Base-by-base conservation (phyloP, 768 basidiomycete species). In the Xerocomus potaroensis region DNA sequence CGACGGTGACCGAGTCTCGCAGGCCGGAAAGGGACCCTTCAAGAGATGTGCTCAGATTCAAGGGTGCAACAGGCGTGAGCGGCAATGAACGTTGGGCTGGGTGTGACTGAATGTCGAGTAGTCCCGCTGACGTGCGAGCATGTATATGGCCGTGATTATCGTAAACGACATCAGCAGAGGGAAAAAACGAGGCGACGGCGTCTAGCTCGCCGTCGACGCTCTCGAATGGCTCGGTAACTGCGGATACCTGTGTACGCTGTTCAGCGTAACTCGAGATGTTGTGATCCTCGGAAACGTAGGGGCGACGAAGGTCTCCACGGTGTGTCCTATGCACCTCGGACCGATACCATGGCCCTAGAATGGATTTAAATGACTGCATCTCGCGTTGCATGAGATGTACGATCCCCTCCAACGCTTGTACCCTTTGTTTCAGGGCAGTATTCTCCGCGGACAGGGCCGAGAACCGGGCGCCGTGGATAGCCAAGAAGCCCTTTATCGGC, bases 291-390 rank as follows among this genome's bases (percentile, higher is more conserved):
- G 51, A 23, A 40, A 34, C 43, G 10, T 48, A 58, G 35, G 26
- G 33, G 14, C 37, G 42, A 19, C 22, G 60, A n/a, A 14, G 24
- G 34, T 54, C 53, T 16, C 44, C 41, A 48, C 32, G 57, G 41
- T 30, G 50, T 43, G 51, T 48, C 41, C 56, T 61, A 34, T 54
- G 61, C 55, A 24, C 70, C 19, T 66, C 71, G 19, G 70, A 62
- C 19, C 68, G 61, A 56, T 73, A 80, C 83, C 83, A 84, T 0
- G 81, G 87, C 0, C 85, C 86, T 14, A 92, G 63, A 5, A 75
- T 78, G n/a, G 56, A 65, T 58, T 75, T 79, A 26, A 80, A 71
- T 8, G 67, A 65, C 9, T 71, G 68, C 59, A 89, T 69, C 50
- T 92, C 87, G 31, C 70, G 73, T 41, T 72, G 72, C 58, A 81